Percentiles rank a stretch among this genome's conserved stretches.
phyloP scores from a whole-genome alignment of 257 asterid genomes.

The Petunia axillaris region DNA sequence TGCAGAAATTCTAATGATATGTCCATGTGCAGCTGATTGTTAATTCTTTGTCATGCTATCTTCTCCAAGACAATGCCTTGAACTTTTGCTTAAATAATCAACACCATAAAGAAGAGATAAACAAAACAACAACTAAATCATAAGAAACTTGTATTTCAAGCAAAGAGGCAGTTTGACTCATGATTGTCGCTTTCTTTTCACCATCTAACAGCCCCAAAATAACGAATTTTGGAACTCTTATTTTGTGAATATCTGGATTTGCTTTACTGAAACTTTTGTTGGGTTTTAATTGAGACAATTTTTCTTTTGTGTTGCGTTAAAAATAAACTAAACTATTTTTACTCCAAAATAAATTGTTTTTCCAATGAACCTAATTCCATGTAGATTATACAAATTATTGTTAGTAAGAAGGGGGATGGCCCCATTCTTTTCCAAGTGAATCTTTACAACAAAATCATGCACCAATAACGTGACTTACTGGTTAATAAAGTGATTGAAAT shows the following conservation, averaged over 20 bases:
- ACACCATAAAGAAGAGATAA: not conserved
- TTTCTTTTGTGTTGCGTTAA: not conserved
- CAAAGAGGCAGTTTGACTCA: not conserved
- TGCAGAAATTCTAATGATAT: slow-evolving; percentile 12
- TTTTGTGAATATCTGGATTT: not conserved
- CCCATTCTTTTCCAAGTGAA: not conserved
- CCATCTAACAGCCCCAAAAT: not conserved
- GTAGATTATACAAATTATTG: not conserved
- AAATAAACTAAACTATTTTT: not conserved
- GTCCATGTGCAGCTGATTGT: slow-evolving; percentile 7
- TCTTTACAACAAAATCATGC: not conserved
- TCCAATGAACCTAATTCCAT: not conserved
- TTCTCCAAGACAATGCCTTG: not conserved
- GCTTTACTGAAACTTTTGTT: not conserved
- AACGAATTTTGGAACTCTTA: not conserved
- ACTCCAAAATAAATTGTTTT: not conserved
- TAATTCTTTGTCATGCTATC: slow-evolving; percentile 16
- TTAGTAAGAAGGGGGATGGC: not conserved
- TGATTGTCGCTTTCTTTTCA: slow-evolving; percentile 17
- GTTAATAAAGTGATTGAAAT: not conserved
- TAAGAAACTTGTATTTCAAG: slow-evolving; percentile 11
- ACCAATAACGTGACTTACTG: not conserved
- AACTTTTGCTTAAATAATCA: not conserved
- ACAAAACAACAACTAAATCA: not conserved
- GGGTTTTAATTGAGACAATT: not conserved